These are phyloP conservation scores for Auricularia sp. DNA, from an alignment of 768 basidiomycete species.

Conservation along the genomic window DNA sequence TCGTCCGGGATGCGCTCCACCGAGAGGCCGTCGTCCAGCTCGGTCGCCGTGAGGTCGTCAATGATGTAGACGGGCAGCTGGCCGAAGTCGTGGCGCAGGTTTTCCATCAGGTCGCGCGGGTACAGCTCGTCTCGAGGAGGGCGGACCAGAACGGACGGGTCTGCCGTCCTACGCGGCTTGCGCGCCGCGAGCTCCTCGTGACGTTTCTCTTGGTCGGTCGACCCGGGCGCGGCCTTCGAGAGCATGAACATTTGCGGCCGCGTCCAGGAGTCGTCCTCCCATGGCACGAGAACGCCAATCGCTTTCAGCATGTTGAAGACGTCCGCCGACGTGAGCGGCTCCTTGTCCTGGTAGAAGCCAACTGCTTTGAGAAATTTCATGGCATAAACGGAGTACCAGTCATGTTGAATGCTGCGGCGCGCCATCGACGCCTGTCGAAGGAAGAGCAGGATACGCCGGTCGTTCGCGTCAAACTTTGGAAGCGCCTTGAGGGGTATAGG, in stretches of 20 bases:
- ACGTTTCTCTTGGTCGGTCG: not conserved
- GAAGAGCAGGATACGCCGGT: conserved; percentile 49
- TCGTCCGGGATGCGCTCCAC: conserved; percentile 57
- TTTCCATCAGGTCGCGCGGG: conserved; percentile 49
- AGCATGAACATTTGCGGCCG: not conserved
- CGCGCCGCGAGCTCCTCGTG: conserved; percentile 20
- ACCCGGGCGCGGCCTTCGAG: not conserved
- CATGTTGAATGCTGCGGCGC: conserved; percentile 39
- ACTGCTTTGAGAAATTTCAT: conserved; percentile 51
- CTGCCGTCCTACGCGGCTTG: conserved; percentile 22
- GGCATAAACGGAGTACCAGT: conserved; percentile 48
- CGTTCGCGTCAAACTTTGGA: conserved; percentile 39
- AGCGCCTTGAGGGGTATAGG: conserved; percentile 16
- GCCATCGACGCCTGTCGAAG: conserved; percentile 44
- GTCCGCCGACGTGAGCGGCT: conserved; percentile 25
- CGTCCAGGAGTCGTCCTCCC: conserved; percentile 47
- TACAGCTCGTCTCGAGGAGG: conserved; percentile 59
- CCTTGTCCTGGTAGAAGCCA: conserved; percentile 23
- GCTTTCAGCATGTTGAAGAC: conserved; percentile 45
- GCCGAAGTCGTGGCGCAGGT: conserved; percentile 80
- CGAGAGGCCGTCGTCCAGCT: conserved; percentile 91
- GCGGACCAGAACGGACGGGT: conserved; percentile 12
- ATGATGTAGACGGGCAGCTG: conserved; percentile 73
- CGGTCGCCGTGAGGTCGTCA: conserved; percentile 68
- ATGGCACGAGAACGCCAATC: conserved; percentile 66